Base-by-base conservation (phyloP, 441 rosid species). In the Omphalea diandra region DNA sequence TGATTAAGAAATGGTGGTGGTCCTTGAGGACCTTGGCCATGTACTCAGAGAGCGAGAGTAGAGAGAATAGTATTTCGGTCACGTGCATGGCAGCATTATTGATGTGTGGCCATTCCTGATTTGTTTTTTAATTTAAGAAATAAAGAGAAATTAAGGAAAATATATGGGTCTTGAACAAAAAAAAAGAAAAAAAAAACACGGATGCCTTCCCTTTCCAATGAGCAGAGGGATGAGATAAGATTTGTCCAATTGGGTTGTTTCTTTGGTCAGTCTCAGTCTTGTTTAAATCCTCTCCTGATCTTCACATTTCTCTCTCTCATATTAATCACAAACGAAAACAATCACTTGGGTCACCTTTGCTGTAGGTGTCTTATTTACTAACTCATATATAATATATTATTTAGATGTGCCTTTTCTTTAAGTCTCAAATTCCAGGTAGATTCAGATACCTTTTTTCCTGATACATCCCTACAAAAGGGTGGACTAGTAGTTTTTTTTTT, bases 371-470 rank as follows among this genome's bases (percentile, higher is more conserved):
- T n/a, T n/a, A n/a, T n/a, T n/a, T n/a, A n/a, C n/a, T n/a, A n/a
- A n/a, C n/a, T n/a, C n/a, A n/a, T n/a, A n/a, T n/a, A n/a, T n/a
- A n/a, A 47, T 68, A 38, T 22, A 38, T 22, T 17, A 17, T 22
- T 46, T 68, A n/a, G 7, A 55, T 59, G 50, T 43, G 76, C 58
- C 70, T 27, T 79, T 41, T 72, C 15, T 24, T 41, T 4, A 55
- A 49, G 72, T 49, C 81, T 81, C 81, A 84, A 78, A 68, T 78
- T 86, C 89, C 92, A 86, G 87, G 87, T 87, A 79, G 92, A 81
- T 86, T 83, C 84, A 77, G 81, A 74, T 85, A 80, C 83, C 82
- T 80, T 73, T 77, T 80, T 81, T n/a, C n/a, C n/a, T n/a, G n/a
- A n/a, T n/a, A n/a, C 68, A 65, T 44, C 67, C 78, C 77, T 68